Percentiles rank a stretch among this genome's conserved stretches.
Evolutionary conservation across 352 stramenopile species (phyloP).

Genomic region (Globisporangium lucens): DNA sequence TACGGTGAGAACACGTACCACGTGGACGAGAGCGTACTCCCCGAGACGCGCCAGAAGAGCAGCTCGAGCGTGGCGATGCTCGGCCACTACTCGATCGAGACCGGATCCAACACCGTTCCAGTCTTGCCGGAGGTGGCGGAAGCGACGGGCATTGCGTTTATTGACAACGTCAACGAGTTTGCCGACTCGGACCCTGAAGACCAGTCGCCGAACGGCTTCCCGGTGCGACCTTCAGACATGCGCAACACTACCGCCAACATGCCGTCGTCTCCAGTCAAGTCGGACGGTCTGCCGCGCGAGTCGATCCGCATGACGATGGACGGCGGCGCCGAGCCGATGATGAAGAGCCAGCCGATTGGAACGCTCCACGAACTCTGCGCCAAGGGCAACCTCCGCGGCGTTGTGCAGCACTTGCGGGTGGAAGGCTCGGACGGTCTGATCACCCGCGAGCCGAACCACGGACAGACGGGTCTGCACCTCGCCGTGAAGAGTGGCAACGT

Average conservation of each 20-base stretch:
- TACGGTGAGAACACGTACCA: slow-evolving; percentile 12
- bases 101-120: slow-evolving; percentile 33
- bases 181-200: slow-evolving; percentile 23
- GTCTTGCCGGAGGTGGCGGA: slow-evolving; percentile 57
- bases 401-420: slow-evolving; percentile 74
- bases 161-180: slow-evolving; percentile 58
- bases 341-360: slow-evolving; percentile 78
- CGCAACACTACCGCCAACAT: slow-evolving; percentile 18
- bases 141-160: slow-evolving; percentile 41
- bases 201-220: slow-evolving; percentile 28
- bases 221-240: slow-evolving; percentile 40
- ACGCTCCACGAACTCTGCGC: slow-evolving; percentile 75
- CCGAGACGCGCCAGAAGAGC: slow-evolving; percentile 39
- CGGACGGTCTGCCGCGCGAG: slow-evolving; percentile 40
- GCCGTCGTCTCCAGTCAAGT: slow-evolving; percentile 15
- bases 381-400: slow-evolving; percentile 76
- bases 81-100: slow-evolving; percentile 65
- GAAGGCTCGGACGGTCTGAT: slow-evolving; percentile 63
- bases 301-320: slow-evolving; percentile 76
- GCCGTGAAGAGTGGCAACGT: slow-evolving; percentile 84
- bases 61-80: slow-evolving; percentile 70
- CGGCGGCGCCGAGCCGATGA: slow-evolving; percentile 54
- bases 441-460: slow-evolving; percentile 79
- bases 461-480: slow-evolving; percentile 76
- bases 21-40: slow-evolving; percentile 17